Evolutionary conservation across 2,329 filamentous ascomycete genomes (phyloP), one percentile per base, ranked within the genome.

Genomic region (Elsinoe australis): DNA sequence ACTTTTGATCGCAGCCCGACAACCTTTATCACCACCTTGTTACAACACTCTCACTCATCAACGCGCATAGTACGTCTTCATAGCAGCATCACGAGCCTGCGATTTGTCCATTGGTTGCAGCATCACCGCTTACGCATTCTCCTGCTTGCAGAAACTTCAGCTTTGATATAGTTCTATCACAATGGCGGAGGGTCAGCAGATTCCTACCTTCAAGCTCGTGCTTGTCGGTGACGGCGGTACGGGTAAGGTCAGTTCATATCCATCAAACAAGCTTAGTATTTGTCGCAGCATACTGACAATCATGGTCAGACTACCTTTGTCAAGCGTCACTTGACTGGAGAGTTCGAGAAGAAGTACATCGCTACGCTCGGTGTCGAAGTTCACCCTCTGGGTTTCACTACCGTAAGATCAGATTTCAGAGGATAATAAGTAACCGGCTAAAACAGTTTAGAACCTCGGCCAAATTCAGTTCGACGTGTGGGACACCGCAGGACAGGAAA

Each of bases 331-430:
- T 81, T 96, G 82, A 98, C 92, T 67, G 92, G 92, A 71, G 92
- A 98, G 72, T 98, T 98, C 69, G 92, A 98, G 78, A 98, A 98
- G 85, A 98, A 96, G 79, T 98, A 98, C 77, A 96, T 98, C 71
- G 92, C 92, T 64, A 98, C 92, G 53, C 87, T 98, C 58, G 92
- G 92, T 84, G 92, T 98, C 69, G 92, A 98, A 72, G 92, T 98
- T 59, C 92, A 98, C 79, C 92, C 92, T 70, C 87, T 98, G 58
- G 85, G 83, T 65, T 98, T 98, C 82, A 87, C 83, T 65, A 96
- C 90, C 69, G 89, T 96, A 87, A 75, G 87, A 29, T 7, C 12
- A 5, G 12, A 14, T 3, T 12, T 17, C 14, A 18, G 3, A 31
- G 4, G 5, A 5, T 14, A 14, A 8, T 24, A 17, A 5, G 6